Conservation (phyloP, 2,329 filamentous ascomycete genomes). For the Penicillium sp. region DNA sequence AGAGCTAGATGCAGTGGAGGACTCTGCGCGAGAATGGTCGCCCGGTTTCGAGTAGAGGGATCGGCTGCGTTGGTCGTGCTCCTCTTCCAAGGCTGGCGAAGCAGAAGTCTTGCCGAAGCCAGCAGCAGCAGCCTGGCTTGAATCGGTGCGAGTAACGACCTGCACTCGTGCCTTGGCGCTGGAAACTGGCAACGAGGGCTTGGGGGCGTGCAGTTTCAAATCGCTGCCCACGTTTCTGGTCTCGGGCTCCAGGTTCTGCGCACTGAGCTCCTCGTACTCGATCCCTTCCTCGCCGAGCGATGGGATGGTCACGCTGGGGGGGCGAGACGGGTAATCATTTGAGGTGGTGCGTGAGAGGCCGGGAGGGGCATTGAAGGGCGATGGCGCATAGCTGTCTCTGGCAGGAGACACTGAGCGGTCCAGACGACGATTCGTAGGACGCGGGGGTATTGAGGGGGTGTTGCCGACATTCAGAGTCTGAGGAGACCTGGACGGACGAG, state of each 20-base stretch:
- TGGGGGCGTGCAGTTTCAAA: conserved; percentile 82
- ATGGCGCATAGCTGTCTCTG: conserved; percentile 75
- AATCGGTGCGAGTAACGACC: conserved; percentile 84
- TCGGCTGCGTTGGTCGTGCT: conserved; percentile 51
- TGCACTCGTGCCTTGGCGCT: conserved; percentile 81
- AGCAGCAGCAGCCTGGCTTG: conserved; percentile 76
- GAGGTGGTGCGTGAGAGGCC: conserved; percentile 29
- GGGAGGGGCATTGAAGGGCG: conserved; percentile 70
- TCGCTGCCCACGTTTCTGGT: conserved; percentile 75
- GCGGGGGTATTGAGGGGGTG: conserved; percentile 62
- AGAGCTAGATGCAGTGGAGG: conserved; percentile 41
- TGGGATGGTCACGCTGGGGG: conserved; percentile 75
- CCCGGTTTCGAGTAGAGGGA: conserved; percentile 61
- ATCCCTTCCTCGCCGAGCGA: conserved; percentile 84
- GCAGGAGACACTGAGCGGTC: conserved; percentile 75
- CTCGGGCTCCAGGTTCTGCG: conserved; percentile 57
- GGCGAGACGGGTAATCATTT: conserved; percentile 49
- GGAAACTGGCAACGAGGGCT: conserved; percentile 73
- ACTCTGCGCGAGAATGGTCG: conserved; percentile 45
- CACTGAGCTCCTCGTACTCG: conserved; percentile 69
- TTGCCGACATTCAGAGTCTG: conserved; percentile 39
- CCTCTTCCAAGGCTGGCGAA: conserved; percentile 47
- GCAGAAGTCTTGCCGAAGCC: conserved; percentile 64
- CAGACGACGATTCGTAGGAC: conserved; percentile 61
- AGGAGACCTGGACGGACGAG: conserved; percentile 56